These are phyloP conservation scores for Alternaria sp. DNA, from an alignment of 2,329 filamentous ascomycete species.

Conservation along the genomic window DNA sequence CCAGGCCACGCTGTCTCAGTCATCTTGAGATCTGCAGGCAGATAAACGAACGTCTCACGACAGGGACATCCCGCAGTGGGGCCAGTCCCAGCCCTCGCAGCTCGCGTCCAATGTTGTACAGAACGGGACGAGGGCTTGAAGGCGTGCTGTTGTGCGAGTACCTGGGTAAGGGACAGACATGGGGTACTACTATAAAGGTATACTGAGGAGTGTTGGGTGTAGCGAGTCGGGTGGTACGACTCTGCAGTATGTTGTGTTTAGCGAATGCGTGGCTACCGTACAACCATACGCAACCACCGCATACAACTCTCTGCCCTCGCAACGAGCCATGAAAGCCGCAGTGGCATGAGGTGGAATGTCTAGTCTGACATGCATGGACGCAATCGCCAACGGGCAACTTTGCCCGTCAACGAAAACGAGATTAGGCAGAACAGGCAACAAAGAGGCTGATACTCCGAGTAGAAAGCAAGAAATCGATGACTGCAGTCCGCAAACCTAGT, in stretches of 20 bases:
- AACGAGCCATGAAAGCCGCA: neutral
- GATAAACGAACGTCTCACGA: constrained; percentile 34
- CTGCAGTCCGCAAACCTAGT: neutral
- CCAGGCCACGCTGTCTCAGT: constrained; percentile 33
- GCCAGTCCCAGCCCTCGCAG: neutral
- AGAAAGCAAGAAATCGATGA: neutral
- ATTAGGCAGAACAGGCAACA: neutral
- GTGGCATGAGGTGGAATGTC: neutral
- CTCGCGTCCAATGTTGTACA: neutral
- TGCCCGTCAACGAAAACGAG: neutral
- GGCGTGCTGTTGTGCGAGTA: constrained; percentile 8
- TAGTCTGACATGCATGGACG: neutral
- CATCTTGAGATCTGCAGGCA: constrained; percentile 37
- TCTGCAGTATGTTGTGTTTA: neutral
- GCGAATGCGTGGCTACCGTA: constrained; percentile 24
- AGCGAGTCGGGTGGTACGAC: neutral
- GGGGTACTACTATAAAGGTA: neutral
- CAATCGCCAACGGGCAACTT: neutral
- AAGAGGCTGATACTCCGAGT: neutral
- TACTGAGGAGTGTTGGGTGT: neutral
- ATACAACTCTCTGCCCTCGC: neutral
- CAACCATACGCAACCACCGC: constrained; percentile 18
- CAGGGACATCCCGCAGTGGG: constrained; percentile 10
- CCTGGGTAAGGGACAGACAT: neutral
- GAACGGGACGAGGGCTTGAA: constrained; percentile 4